phyloP scores from a whole-genome alignment of 441 rosid genomes.

The Croton setiger region DNA sequence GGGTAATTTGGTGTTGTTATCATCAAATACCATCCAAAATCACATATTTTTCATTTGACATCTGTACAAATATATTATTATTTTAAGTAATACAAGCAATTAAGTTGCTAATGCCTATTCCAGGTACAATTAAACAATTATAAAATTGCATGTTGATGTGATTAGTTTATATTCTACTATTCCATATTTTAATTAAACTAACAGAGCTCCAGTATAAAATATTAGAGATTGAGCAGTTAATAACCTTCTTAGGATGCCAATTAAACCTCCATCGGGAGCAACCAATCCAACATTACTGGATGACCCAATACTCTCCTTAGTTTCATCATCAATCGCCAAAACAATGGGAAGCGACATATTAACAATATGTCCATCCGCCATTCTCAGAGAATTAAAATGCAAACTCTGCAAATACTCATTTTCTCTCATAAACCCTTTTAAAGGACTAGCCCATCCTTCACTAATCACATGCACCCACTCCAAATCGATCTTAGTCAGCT shows the following conservation, averaged over 20 bases:
- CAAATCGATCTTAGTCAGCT: constrained; percentile 62
- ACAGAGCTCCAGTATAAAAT: not conserved
- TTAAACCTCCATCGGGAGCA: constrained; percentile 53
- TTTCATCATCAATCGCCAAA: constrained; percentile 74
- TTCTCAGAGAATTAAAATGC: constrained; percentile 72
- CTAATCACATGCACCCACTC: constrained; percentile 97
- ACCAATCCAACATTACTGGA: constrained; percentile 54
- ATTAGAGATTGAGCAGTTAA: not conserved
- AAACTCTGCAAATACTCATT: constrained; percentile 77
- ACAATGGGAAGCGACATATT: constrained; percentile 98
- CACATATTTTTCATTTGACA: not conserved
- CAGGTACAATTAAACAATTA: not conserved
- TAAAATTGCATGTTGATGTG: not conserved
- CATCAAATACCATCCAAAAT: not conserved
- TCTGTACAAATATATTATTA: not conserved
- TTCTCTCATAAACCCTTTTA: constrained; percentile 93
- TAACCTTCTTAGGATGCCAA: constrained; percentile 70
- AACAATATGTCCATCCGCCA: constrained; percentile 53
- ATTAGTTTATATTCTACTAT: not conserved
- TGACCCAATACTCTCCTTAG: constrained; percentile 64
- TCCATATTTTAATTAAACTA: not conserved
- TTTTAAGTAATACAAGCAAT: not conserved
- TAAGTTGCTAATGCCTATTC: not conserved
- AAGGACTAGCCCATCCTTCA: constrained; percentile 97
- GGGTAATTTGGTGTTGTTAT: not conserved